Evolutionary conservation across 805 yeast species (phyloP).

Genomic region (Lipomyces chichibuensis): DNA sequence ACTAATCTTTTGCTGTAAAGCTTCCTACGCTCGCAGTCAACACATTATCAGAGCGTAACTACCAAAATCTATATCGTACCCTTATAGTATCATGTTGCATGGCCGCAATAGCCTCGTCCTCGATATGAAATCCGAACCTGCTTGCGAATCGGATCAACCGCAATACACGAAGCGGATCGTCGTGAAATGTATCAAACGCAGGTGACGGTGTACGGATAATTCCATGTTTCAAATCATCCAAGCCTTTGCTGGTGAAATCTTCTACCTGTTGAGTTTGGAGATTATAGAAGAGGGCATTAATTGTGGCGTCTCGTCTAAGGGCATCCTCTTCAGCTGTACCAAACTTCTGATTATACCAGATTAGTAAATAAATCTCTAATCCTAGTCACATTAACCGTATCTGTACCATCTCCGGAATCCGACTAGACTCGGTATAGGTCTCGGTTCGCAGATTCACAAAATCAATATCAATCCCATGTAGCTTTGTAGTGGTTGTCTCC

Average conservation of each 20-base stretch:
- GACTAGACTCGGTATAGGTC: conserved; percentile 75
- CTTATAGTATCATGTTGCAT: conserved; percentile 67
- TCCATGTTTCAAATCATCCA: conserved; percentile 70
- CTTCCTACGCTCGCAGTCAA: conserved; percentile 37
- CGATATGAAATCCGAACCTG: conserved; percentile 70
- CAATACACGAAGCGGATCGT: conserved; percentile 90
- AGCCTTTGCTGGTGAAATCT: conserved; percentile 79
- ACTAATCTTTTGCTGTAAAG: conserved; percentile 74
- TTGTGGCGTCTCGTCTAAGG: conserved; percentile 88
- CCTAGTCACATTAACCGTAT: background rate
- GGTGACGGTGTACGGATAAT: conserved; percentile 84
- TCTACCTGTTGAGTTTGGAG: conserved; percentile 69
- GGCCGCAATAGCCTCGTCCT: conserved; percentile 53
- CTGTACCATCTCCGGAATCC: conserved; percentile 66
- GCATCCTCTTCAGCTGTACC: conserved; percentile 96
- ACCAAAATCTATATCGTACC: conserved; percentile 2
- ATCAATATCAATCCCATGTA: conserved; percentile 85
- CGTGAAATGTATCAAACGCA: conserved; percentile 82
- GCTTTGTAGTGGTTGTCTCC: conserved; percentile 91
- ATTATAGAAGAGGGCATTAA: conserved; percentile 90
- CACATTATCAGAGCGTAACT: background rate
- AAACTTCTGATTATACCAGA: conserved; percentile 48
- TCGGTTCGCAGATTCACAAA: conserved; percentile 91
- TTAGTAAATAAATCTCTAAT: background rate
- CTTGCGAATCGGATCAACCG: conserved; percentile 85